Conservation (phyloP, 805 yeast genomes). For the Suhomyces canberraensis region DNA sequence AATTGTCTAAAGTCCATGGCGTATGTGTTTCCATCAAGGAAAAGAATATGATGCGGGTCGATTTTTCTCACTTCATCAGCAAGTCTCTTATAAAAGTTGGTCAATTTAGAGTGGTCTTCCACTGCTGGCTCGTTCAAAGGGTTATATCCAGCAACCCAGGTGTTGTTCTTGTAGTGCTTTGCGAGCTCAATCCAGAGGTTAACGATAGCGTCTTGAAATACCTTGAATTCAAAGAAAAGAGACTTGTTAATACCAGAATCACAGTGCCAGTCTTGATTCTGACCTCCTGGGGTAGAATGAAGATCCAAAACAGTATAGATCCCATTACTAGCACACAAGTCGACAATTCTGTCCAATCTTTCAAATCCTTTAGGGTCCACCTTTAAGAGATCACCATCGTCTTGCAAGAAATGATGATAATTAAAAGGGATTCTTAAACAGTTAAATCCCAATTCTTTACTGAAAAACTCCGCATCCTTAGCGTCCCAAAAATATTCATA, state of each 20-base stretch:
- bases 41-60: slow-evolving; percentile 49
- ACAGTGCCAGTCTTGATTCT: slow-evolving; percentile 53
- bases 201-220: slow-evolving; percentile 45
- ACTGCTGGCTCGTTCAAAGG: slow-evolving; percentile 53
- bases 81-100: slow-evolving; percentile 34
- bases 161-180: slow-evolving; percentile 42
- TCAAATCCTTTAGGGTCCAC: slow-evolving; percentile 46
- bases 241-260: slow-evolving; percentile 48
- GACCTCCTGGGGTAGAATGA: slow-evolving; percentile 54
- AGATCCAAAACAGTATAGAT: slow-evolving; percentile 49
- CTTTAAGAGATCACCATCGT: slow-evolving; percentile 41
- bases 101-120: slow-evolving; percentile 39
- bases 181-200: slow-evolving; percentile 47
- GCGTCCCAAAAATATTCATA: slow-evolving; percentile 55
- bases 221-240: slow-evolving; percentile 48
- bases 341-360: slow-evolving; percentile 40
- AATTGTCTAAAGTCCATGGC: slow-evolving; percentile 50
- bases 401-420: slow-evolving; percentile 47
- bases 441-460: slow-evolving; percentile 39
- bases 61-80: slow-evolving; percentile 40
- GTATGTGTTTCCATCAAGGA: slow-evolving; percentile 50
- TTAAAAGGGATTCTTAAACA: slow-evolving; percentile 51
- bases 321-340: slow-evolving; percentile 44
- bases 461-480: slow-evolving; percentile 45
- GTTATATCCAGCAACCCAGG: slow-evolving; percentile 54